Conservation (phyloP, 2,329 filamentous ascomycete species). For the Ophiosphaerella korrae region DNA sequence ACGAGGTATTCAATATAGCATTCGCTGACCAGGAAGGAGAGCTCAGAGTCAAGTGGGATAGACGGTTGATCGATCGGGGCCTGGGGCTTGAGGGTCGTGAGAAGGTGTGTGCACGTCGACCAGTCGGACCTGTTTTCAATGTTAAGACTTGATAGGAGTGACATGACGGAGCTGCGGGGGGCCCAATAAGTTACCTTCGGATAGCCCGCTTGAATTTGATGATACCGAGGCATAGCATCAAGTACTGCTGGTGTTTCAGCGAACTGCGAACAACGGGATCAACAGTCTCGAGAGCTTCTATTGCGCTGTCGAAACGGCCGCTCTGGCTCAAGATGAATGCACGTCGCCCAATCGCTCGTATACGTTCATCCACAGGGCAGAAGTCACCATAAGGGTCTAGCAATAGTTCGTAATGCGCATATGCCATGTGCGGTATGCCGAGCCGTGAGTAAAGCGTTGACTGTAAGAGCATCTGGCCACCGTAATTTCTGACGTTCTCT, state of each 20-base stretch:
- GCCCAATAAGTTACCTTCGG: slow-evolving; percentile 48
- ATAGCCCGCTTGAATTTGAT: slow-evolving; percentile 69
- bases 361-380: slow-evolving; percentile 74
- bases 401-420: slow-evolving; percentile 72
- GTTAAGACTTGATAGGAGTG: not conserved
- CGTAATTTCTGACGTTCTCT: slow-evolving; percentile 75
- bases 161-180: slow-evolving; percentile 19
- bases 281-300: slow-evolving; percentile 63
- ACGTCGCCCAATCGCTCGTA: slow-evolving; percentile 74
- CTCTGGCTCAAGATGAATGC: slow-evolving; percentile 68
- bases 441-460: slow-evolving; percentile 78
- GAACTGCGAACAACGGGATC: slow-evolving; percentile 68
- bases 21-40: slow-evolving; percentile 63
- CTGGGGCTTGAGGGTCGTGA: slow-evolving; percentile 62
- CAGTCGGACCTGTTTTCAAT: slow-evolving; percentile 57
- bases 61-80: slow-evolving; percentile 46
- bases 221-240: slow-evolving; percentile 69
- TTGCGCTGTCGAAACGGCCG: slow-evolving; percentile 74
- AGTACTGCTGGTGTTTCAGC: slow-evolving; percentile 77
- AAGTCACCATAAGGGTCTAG: slow-evolving; percentile 71
- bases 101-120: slow-evolving; percentile 60
- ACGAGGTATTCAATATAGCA: slow-evolving; percentile 65
- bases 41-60: slow-evolving; percentile 60
- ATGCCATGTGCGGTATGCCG: slow-evolving; percentile 64
- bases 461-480: slow-evolving; percentile 73